Conservation (phyloP, 2,329 filamentous ascomycete species). For the Penicillium vulpinum region DNA sequence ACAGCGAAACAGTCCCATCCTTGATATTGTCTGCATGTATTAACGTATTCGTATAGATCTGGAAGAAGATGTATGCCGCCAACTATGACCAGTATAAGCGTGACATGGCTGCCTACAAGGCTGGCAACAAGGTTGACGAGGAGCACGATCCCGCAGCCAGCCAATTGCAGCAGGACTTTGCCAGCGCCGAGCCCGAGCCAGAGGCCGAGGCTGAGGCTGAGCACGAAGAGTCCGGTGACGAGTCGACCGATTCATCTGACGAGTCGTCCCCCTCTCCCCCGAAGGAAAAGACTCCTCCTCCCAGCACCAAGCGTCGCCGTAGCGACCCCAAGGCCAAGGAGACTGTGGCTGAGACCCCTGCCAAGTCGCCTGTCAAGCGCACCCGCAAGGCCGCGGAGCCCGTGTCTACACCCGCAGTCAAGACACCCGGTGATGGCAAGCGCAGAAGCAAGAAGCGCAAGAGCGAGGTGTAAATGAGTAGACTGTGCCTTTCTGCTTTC, state of each 20-base stretch:
- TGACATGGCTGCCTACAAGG: conserved; percentile 58
- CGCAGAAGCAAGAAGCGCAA: conserved; percentile 50
- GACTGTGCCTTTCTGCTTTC: conserved; percentile 14
- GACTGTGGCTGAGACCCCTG: conserved; percentile 34
- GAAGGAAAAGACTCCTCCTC: conserved; percentile 47
- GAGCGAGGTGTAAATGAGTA: conserved; percentile 38
- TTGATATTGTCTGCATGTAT: neutral
- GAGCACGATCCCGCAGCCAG: conserved; percentile 43
- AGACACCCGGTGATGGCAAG: conserved; percentile 37
- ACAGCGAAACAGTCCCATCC: neutral
- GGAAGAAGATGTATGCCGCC: conserved; percentile 59
- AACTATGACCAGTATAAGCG: conserved; percentile 59
- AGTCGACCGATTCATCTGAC: conserved; percentile 31
- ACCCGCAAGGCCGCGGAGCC: conserved; percentile 18
- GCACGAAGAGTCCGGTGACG: conserved; percentile 20
- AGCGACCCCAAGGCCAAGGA: conserved; percentile 36
- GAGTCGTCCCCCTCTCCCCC: conserved; percentile 38
- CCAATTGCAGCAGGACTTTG: conserved; percentile 46
- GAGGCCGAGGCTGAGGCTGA: conserved; percentile 4
- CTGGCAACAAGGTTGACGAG: conserved; percentile 48
- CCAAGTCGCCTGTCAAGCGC: conserved; percentile 30
- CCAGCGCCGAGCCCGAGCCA: conserved; percentile 36
- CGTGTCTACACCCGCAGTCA: conserved; percentile 18
- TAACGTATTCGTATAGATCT: conserved; percentile 43
- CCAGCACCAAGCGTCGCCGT: conserved; percentile 47